Evolutionary conservation across 2,329 filamentous ascomycete species (phyloP), one percentile per base, ranked within the genome.

Genomic region (Eurotiales sp.): DNA sequence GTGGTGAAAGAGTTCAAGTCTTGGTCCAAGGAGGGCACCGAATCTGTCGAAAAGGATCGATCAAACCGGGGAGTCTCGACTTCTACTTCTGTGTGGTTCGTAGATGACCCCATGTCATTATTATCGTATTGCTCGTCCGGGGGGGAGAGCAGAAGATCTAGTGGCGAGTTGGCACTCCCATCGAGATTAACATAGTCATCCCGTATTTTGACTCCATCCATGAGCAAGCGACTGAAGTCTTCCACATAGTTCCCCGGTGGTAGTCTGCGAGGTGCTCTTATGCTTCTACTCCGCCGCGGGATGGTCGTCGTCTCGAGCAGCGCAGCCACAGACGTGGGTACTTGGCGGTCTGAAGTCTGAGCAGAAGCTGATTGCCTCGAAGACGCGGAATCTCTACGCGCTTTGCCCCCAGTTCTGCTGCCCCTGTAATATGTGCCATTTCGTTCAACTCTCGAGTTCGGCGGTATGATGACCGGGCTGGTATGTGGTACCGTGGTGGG

Each of bases 271-370:
- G 72, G 60, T 51, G 67, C 60, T 51, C 66, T 67, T 55, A 67
- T 66, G 8, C 68, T 68, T 55, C 67, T 65, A 3, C 67, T 69
- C 41, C 67, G 66, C 39, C 67, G 66, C 53, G 77, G 77, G 44
- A 85, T 84, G 2, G 78, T 69, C 2, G 82, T 85, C 41, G 81
- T 75, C 50, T 81, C 78, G 29, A 85, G 67, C 50, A 85, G 67
- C 8, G 79, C 79, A 22, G 79, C 79, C 46, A 83, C 75, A 19
- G 79, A 75, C n/a, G 76, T 72, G 14, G 78, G 77, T 4, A 82
- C 61, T 8, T 73, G 72, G 68, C 73, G 53, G 64, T 68, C 57
- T 68, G 53, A 37, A 58, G 59, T n/a, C 60, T 60, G 43, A 11
- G 53, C 50, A 14, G 64, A 65, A 3, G 61, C 61, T 8, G 64